Evolutionary conservation across 176 grass and related monocot genomes (phyloP).

Genomic region (sorghum (Sorghum bicolor)): Sorghum_bicolor_NCBIv3 NC_012874.2:69150001-69150500

Average conservation of each 20-base stretch:
- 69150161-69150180: neutral
- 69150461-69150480: constrained; percentile 58
- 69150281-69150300: constrained; percentile 82
- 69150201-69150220: neutral
- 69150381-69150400: too few relatives aligned
- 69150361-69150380: too few relatives aligned
- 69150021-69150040: neutral
- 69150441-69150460: constrained; percentile 40
- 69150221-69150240: constrained; percentile 1
- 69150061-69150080: too few relatives aligned
- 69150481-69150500: constrained; percentile 56
- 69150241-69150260: constrained; percentile 62
- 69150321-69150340: constrained; percentile 67
- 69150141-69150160: neutral
- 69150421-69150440: neutral
- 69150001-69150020: constrained; percentile 69
- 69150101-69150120: neutral
- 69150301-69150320: constrained; percentile 59
- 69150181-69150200: neutral
- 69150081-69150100: neutral
- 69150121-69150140: neutral
- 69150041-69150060: too few relatives aligned
- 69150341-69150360: constrained; percentile 33
- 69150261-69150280: constrained; percentile 68
- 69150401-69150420: neutral